Base-by-base conservation (phyloP, 2,329 filamentous ascomycete species). In the Chaetomium globosum region DNA sequence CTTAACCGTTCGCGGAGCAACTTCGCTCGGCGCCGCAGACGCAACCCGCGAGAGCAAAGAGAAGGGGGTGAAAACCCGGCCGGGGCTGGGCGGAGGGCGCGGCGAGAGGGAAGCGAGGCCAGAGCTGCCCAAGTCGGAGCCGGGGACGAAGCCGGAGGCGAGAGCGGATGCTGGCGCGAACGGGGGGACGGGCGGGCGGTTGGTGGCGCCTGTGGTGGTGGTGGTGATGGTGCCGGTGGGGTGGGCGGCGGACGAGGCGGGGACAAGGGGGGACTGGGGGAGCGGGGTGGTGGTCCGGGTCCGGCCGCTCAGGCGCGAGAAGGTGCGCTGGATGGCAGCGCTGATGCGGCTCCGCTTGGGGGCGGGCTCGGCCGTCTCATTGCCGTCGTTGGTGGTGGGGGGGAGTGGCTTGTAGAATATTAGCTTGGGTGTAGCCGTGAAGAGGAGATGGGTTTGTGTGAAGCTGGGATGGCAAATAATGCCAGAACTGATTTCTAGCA, bases 331-430 rank as follows among this genome's bases (percentile, higher is more conserved):
- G 31, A 62, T 23, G 4, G 36, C 49, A 5, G 13, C 33, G 10
- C 58, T 49, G 28, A 67, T 16, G n/a, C 65, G 62, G 62, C 54
- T 65, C 23, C 65, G 59, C 54, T 67, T 67, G 62, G 52, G n/a
- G 7, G 65, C 62, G 28, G 57, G 61, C 30, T 30, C 59, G 10
- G 7, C 4, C 2, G 10, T 48, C 31, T 63, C 36, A 7, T 55
- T 31, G n/a, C 61, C 51, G 43, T 56, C 49, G 16, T 55, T 26
- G 52, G 23, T n/a, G 26, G 19, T 30, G 53, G 28, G 13, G 52
- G 30, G 19, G 19, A 30, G 52, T 16, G 60, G 52, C 48, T 49
- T 12, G 13, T 31, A 28, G 48, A 21, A 9, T 30, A 48, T 63
- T 43, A 62, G 63, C 43, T 26, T 33, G 49, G 57, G 28, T 49